Base-by-base conservation (phyloP, 1,139 yeast genomes). In the Geotrichum siamense region DNA sequence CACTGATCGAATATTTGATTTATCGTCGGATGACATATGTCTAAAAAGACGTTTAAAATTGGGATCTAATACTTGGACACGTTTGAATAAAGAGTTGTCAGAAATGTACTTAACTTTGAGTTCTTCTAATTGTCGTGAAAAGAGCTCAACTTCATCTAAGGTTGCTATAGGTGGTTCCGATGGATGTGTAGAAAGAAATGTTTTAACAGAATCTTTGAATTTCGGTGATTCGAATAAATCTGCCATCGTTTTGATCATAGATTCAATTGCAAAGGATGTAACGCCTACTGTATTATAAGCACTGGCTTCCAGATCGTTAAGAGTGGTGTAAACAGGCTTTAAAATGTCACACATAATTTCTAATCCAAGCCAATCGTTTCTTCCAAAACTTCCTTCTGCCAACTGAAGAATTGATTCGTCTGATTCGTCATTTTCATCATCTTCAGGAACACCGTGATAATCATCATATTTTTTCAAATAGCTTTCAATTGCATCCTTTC, bases 201-300 rank as follows among this genome's bases (percentile, higher is more conserved):
- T 16, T 15, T 17, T 34, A 35, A 43, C 37, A 19, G 21, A 13
- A 2, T 35, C 44, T 13, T 30, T 26, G 36, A 39, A 25, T 23
- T 13, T 30, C 3, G 23, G 13, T 8, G 48, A 39, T 20, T 28
- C 37, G 37, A 32, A 38, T 4, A 35, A 25, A 19, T 43, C 49
- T 19, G 28, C 22, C 16, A 47, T 42, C n/a, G 45, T 21, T 28
- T 47, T 47, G 39, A 43, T 43, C 49, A 47, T 40, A 1, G 49
- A 40, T 33, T 47, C 49, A 13, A 47, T 36, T 8, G 49, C 49
- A 47, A 47, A 47, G 10, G 49, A 42, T 5, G 49, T 47, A 9
- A 47, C 49, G 4, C 49, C 49, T 4, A 47, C 49, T 5, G 49
- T 47, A 33, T 47, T 44, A 39, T 47, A 47, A 9, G 47, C 44